Conservation (phyloP, 2,329 filamentous ascomycete species). For the Colletotrichum sojae region DNA sequence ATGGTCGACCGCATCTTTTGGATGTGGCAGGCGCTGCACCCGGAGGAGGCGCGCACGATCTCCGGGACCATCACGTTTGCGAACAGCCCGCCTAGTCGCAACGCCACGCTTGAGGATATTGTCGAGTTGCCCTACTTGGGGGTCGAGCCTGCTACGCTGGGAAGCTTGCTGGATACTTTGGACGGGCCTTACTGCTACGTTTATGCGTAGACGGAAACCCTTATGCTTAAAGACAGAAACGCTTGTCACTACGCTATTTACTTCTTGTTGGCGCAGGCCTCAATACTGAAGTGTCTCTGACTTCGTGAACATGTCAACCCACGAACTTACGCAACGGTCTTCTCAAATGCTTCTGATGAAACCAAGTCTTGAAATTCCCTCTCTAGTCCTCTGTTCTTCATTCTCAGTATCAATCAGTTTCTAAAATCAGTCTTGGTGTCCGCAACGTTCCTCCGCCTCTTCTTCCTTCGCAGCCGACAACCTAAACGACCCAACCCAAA, state of each 20-base stretch:
- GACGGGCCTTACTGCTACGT: conserved; percentile 48
- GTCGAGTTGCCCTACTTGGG: conserved; percentile 35
- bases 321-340: too few relatives aligned
- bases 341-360: too few relatives aligned
- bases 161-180: conserved; percentile 45
- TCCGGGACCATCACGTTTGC: conserved; percentile 33
- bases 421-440: neutral
- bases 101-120: conserved; percentile 31
- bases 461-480: neutral
- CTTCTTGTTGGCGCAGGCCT: too few relatives aligned
- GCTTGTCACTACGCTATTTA: rapidly evolving
- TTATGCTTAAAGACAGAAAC: too few relatives aligned
- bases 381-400: too few relatives aligned
- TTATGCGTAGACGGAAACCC: conserved; percentile 35
- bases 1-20: conserved; percentile 20
- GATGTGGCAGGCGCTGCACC: conserved; percentile 37
- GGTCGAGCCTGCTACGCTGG: conserved; percentile 41
- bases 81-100: conserved; percentile 36
- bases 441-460: neutral
- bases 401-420: too few relatives aligned
- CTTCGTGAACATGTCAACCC: too few relatives aligned
- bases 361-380: too few relatives aligned
- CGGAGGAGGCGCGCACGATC: conserved; percentile 10
- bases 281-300: too few relatives aligned
- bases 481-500: conserved; percentile 34